Conservation (phyloP, 1,284 basidiomycete genomes). For the Macrocybe sp. region DNA sequence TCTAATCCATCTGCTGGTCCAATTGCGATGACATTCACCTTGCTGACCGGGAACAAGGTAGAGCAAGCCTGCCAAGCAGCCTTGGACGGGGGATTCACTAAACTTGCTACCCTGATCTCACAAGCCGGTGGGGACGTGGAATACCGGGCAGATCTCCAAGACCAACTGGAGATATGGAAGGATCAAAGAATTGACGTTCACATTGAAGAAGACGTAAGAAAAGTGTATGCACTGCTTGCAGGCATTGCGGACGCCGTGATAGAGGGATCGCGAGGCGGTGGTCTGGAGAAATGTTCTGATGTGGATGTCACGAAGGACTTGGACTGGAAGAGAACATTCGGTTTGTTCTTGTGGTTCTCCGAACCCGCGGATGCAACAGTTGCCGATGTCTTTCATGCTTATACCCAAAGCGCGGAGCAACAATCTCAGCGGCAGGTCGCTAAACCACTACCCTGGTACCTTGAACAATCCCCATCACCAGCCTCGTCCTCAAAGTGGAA, state of each 20-base stretch:
- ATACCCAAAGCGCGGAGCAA: slow-evolving; percentile 50
- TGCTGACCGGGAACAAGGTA: slow-evolving; percentile 86
- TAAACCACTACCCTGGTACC: slow-evolving; percentile 69
- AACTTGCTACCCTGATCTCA: slow-evolving; percentile 89
- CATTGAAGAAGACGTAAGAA: slow-evolving; percentile 68
- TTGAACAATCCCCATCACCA: slow-evolving; percentile 30
- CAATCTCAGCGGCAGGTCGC: slow-evolving; percentile 39
- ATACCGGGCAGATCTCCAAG: slow-evolving; percentile 70
- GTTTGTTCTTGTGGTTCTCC: slow-evolving; percentile 89
- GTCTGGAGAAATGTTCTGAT: slow-evolving; percentile 56
- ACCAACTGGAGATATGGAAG: slow-evolving; percentile 85
- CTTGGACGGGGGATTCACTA: slow-evolving; percentile 73
- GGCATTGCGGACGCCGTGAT: slow-evolving; percentile 66
- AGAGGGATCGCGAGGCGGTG: slow-evolving; percentile 52
- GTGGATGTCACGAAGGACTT: slow-evolving; percentile 74
- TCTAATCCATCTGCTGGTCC: slow-evolving; percentile 37
- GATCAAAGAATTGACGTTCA: slow-evolving; percentile 73
- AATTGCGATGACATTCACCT: slow-evolving; percentile 61
- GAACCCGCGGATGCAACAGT: slow-evolving; percentile 71
- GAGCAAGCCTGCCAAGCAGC: slow-evolving; percentile 80
- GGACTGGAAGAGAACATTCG: slow-evolving; percentile 96
- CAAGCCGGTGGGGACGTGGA: slow-evolving; percentile 82
- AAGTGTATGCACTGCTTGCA: slow-evolving; percentile 82
- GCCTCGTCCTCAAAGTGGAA: slow-evolving; percentile 29
- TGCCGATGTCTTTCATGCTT: slow-evolving; percentile 65